Conservation (phyloP, 1,139 yeast genomes). For the Yamadazyma dushanensis region DNA sequence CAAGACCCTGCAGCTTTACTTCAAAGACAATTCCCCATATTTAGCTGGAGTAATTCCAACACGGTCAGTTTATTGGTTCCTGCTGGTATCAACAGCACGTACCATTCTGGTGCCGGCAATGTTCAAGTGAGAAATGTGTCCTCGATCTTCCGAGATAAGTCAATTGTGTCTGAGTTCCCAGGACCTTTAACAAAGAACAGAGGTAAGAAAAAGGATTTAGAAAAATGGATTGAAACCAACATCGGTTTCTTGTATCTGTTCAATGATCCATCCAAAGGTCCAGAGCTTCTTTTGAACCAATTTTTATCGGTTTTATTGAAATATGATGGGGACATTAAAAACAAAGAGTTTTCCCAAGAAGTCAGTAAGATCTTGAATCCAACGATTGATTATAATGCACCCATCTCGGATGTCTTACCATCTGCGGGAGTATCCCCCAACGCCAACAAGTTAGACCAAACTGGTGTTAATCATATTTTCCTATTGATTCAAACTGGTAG, state of each 20-base stretch:
- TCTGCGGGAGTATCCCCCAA: conserved; percentile 24
- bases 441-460: conserved; percentile 38
- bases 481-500: conserved; percentile 59
- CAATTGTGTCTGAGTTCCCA: conserved; percentile 44
- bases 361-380: conserved; percentile 38
- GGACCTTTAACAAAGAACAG: conserved; percentile 63
- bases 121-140: conserved; percentile 21
- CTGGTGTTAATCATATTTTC: conserved; percentile 37
- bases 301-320: conserved; percentile 27
- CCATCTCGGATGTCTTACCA: conserved; percentile 16
- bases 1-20: conserved; percentile 36
- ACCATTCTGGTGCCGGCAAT: conserved; percentile 13
- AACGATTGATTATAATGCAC: conserved; percentile 25
- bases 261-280: conserved; percentile 14
- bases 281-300: conserved; percentile 32
- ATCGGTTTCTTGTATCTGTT: conserved; percentile 7
- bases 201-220: conserved; percentile 61
- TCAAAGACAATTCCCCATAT: conserved; percentile 74
- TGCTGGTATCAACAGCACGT: conserved; percentile 12
- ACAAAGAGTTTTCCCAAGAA: conserved; percentile 25
- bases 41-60: conserved; percentile 61
- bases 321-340: conserved; percentile 31
- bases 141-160: conserved; percentile 21
- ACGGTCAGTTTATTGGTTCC: conserved; percentile 34
- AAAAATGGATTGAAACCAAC: conserved; percentile 53